phyloP scores from a whole-genome alignment of 2,329 filamentous ascomycete genomes.

The Epichloe baconii region DNA sequence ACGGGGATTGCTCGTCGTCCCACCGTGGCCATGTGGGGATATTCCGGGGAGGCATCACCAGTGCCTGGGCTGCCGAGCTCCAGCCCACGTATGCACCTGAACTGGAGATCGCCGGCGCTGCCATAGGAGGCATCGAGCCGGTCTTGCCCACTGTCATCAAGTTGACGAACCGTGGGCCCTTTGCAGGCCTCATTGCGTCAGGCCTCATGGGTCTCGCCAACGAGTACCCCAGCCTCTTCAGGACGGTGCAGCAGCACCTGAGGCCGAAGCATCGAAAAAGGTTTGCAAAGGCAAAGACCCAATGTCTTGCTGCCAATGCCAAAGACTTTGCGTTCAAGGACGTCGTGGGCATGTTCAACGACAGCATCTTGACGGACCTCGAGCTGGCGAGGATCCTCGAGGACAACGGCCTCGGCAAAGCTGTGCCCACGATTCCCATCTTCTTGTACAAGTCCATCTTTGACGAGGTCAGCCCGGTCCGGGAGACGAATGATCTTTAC shows the following conservation, averaged over 20 bases:
- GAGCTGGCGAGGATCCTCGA: neutral
- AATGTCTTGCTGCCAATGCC: constrained; percentile 15
- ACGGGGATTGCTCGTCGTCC: constrained; percentile 20
- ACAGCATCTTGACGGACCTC: constrained; percentile 1
- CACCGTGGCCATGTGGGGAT: constrained; percentile 30
- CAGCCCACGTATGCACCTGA: constrained; percentile 15
- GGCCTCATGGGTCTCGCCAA: constrained; percentile 12
- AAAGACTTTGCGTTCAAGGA: constrained; percentile 20
- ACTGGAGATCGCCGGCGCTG: constrained; percentile 13
- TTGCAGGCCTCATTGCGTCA: constrained; percentile 11
- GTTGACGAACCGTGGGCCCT: constrained; percentile 8
- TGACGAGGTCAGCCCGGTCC: constrained; percentile 1
- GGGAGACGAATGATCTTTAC: constrained; percentile 1
- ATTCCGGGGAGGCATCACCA: constrained; percentile 15
- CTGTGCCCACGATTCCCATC: neutral
- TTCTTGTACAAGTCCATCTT: neutral
- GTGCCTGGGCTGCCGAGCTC: constrained; percentile 13
- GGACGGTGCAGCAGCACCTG: constrained; percentile 9
- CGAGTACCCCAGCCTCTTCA: constrained; percentile 11
- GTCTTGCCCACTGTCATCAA: constrained; percentile 9
- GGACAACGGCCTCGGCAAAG: neutral
- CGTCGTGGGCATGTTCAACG: constrained; percentile 28
- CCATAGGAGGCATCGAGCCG: constrained; percentile 13
- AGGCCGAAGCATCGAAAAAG: constrained; percentile 14
- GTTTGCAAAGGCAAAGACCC: constrained; percentile 14